Conservation (phyloP, 495 filamentous ascomycete species). For the Talaromyces thailandensis region DNA sequence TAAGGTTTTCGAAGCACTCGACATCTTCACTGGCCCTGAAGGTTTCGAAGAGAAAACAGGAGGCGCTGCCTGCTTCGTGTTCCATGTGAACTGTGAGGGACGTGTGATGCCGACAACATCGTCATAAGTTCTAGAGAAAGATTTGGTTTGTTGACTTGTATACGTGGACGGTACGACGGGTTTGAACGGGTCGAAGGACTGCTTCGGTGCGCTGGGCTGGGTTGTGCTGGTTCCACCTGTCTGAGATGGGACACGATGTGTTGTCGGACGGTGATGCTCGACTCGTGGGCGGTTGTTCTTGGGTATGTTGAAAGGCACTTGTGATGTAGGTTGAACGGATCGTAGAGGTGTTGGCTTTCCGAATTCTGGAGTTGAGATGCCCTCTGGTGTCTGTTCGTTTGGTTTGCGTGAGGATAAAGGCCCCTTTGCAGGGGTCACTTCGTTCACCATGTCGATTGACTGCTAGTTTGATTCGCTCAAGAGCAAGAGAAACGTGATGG, state of each 20-base stretch:
- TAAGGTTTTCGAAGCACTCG: conserved; percentile 27
- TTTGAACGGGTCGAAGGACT: conserved; percentile 34
- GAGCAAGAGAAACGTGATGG: too few relatives aligned
- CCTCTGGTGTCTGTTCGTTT: conserved; percentile 17
- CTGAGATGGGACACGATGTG: conserved; percentile 13
- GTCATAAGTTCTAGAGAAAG: conserved; percentile 15
- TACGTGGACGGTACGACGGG: conserved; percentile 33
- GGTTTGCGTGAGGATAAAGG: conserved; percentile 24
- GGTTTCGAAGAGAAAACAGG: conserved; percentile 36
- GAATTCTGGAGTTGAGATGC: conserved; percentile 42
- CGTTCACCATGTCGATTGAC: conserved; percentile 25
- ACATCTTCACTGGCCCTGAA: conserved; percentile 18
- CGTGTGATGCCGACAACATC: conserved; percentile 36
- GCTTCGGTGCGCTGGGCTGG: conserved; percentile 13
- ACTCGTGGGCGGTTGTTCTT: conserved; percentile 35
- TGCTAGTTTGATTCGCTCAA: too few relatives aligned
- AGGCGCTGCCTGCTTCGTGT: conserved; percentile 28
- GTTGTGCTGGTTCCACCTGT: conserved; percentile 13
- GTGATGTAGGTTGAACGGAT: conserved; percentile 28
- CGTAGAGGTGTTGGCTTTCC: conserved; percentile 48
- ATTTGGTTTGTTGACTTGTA: conserved; percentile 16
- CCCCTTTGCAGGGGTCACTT: conserved; percentile 30
- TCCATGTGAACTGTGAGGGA: conserved; percentile 32
- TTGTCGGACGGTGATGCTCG: conserved; percentile 37
- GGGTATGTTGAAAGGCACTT: conserved; percentile 43